Conservation (phyloP, 208 protist species). For the Novymonas esmeraldas region DNA sequence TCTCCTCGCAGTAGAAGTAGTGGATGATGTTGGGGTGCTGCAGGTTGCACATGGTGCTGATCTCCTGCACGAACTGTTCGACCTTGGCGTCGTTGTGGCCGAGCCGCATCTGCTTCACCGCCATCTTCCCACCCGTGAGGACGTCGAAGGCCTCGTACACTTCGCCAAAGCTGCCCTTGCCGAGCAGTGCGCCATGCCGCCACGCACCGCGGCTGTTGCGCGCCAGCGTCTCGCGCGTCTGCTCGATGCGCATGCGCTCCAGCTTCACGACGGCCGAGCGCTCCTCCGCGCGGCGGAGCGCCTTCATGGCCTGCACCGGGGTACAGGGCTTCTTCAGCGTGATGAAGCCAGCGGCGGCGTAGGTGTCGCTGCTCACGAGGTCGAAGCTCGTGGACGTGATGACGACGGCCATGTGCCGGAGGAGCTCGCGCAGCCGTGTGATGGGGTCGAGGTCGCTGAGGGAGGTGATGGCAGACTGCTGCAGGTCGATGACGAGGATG, state of each 20-base stretch:
- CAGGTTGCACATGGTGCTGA: conserved; percentile 90
- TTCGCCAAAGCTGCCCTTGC: conserved; percentile 83
- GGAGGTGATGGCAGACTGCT: conserved; percentile 72
- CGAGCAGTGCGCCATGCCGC: conserved; percentile 74
- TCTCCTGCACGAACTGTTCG: conserved; percentile 84
- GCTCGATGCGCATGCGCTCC: conserved; percentile 73
- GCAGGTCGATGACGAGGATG: conserved; percentile 87
- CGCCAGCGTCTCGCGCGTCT: conserved; percentile 78
- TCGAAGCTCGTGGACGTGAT: conserved; percentile 75
- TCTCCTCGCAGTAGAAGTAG: conserved; percentile 93
- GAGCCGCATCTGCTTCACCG: conserved; percentile 86
- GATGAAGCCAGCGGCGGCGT: conserved; percentile 81
- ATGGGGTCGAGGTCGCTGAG: conserved; percentile 60
- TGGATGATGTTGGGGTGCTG: conserved; percentile 94
- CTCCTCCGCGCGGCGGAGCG: conserved; percentile 78
- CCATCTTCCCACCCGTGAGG: conserved; percentile 89
- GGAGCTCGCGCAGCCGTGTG: conserved; percentile 72
- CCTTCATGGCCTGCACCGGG: conserved; percentile 72
- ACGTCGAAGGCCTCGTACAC: conserved; percentile 88
- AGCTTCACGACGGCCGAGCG: conserved; percentile 72
- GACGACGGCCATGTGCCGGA: conserved; percentile 79
- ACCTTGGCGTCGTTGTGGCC: conserved; percentile 66
- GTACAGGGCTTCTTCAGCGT: conserved; percentile 87
- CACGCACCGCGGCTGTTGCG: conserved; percentile 86
- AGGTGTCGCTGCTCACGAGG: conserved; percentile 57